Evolutionary conservation across 2,329 filamentous ascomycete genomes (phyloP), one percentile per base, ranked within the genome.

Genomic region (Teratosphaeria epicoccoides): DNA sequence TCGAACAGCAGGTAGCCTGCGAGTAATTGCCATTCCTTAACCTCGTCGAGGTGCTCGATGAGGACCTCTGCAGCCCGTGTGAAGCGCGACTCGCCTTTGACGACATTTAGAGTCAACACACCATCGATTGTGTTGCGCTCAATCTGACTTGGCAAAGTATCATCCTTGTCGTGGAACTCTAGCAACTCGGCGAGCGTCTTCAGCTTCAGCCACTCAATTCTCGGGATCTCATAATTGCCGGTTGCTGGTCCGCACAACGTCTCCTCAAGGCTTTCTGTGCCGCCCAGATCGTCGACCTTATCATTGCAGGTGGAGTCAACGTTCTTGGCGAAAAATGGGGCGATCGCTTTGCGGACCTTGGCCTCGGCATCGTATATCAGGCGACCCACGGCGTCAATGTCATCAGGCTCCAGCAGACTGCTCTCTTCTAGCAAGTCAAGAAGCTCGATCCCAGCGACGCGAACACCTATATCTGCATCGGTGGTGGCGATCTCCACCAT

Each of bases 1-100:
- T 98, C 93, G 65, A 88, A 95, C 1, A 98, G 75, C 6, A 98
- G 78, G 67, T 96, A 98, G 14, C 89, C 89, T 24, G 89, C 85
- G 52, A 98, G 71, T 4, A 86, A 78, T 64, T 95, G 87, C 93
- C 93, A 98, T 52, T 89, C 83, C 59, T 82, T 81, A 25, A 96
- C 78, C 61, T 93, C 88, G 0, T 82, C 76, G 54, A 96, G 80
- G 60, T 85, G 84, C 56, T 93, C 87, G 62, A 88, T 95, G 4
- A 97, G 76, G 0, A 84, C 86, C 66, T 95, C 87, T 0, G 89
- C 86, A 17, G 91, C 91, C 24, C 95, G 77, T 2, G 87, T 85
- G 61, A 94, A 89, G 48, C 91, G 81, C 0, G 88, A 93, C 57
- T 95, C 88, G 0, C 83, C 75, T 1, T 81, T 77, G 46, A 77